Evolutionary conservation across 495 filamentous ascomycete genomes (phyloP).

Genomic region (Xylaria scruposa): DNA sequence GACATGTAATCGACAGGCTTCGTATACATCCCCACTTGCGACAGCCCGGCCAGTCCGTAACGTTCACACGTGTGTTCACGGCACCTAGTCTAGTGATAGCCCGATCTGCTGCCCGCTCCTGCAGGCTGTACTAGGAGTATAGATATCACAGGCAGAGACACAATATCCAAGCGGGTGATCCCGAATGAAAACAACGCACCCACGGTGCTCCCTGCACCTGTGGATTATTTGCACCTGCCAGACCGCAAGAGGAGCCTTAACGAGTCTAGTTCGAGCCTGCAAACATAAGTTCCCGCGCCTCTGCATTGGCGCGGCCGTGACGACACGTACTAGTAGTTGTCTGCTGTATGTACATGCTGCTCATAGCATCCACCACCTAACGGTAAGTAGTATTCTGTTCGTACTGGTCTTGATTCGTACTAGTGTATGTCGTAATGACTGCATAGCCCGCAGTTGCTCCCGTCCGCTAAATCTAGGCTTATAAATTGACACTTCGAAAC

Average conservation of each 20-base stretch:
- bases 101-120: not conserved
- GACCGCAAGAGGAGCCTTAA: slow-evolving; percentile 8
- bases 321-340: not conserved
- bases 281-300: not conserved
- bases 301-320: slow-evolving; percentile 9
- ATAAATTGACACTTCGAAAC: not conserved
- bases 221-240: not conserved
- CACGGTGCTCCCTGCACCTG: too few species aligned
- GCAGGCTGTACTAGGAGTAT: not conserved
- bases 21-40: not conserved
- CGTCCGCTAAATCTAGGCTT: slow-evolving; percentile 5
- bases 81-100: slow-evolving; percentile 6
- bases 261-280: not conserved
- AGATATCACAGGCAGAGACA: slow-evolving; percentile 1
- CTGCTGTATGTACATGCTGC: not conserved
- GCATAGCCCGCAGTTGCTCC: slow-evolving; percentile 1
- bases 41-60: not conserved
- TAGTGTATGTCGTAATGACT: slow-evolving; percentile 1
- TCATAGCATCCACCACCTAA: not conserved
- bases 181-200: slow-evolving; percentile 14
- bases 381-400: slow-evolving; percentile 9
- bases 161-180: not conserved
- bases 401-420: not conserved
- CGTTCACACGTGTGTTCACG: not conserved
- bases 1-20: slow-evolving; percentile 8